Evolutionary conservation across 208 protist genomes (phyloP).

Genomic region (Plasmodiophora brassicae): DNA sequence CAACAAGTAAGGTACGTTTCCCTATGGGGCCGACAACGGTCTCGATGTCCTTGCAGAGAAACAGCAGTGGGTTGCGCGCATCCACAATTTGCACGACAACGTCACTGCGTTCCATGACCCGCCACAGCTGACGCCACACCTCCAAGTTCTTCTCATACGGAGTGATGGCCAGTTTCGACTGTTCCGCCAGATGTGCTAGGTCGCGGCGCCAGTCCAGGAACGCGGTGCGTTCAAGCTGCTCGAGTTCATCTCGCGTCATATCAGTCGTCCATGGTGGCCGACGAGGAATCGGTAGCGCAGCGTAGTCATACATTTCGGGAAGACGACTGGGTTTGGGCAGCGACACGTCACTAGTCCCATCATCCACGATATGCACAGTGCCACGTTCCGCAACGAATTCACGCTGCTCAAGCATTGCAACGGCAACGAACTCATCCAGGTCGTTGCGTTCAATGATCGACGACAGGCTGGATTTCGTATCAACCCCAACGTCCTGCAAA

Average conservation of each 20-base stretch:
- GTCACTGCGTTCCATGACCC: conserved; percentile 23
- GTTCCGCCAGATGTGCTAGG: background rate
- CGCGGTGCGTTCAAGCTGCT: background rate
- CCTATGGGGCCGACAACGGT: background rate
- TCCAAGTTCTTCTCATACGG: conserved; percentile 29
- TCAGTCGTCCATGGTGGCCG: background rate
- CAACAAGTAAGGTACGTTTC: background rate
- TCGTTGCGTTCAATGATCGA: background rate
- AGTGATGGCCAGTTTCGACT: background rate
- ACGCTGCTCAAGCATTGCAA: background rate
- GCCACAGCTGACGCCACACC: conserved; percentile 37
- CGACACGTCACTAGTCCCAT: background rate
- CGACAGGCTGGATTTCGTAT: background rate
- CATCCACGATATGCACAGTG: background rate
- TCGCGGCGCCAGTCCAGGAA: conserved; percentile 22
- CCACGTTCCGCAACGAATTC: conserved; percentile 15
- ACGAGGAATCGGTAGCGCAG: background rate
- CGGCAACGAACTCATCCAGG: conserved; percentile 11
- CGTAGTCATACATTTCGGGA: conserved; percentile 14
- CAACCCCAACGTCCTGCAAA: background rate
- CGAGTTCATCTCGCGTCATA: conserved; percentile 9
- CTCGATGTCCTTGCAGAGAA: conserved; percentile 33
- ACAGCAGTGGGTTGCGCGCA: conserved; percentile 39
- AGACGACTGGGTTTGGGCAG: background rate
- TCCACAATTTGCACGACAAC: conserved; percentile 42